phyloP scores from a whole-genome alignment of 2,329 filamentous ascomycete genomes.

The Alternaria longipes region DNA sequence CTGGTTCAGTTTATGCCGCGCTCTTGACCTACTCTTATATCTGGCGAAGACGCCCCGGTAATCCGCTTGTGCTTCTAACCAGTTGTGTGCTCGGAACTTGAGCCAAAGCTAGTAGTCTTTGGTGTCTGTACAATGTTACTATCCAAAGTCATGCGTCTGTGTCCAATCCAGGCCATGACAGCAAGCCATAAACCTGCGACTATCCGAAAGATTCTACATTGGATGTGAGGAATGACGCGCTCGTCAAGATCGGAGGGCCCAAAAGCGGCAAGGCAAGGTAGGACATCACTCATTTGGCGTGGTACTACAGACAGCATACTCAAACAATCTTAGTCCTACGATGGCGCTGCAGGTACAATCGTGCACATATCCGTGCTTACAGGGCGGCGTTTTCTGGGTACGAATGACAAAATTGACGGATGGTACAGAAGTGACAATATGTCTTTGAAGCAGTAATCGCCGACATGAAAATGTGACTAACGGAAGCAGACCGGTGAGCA shows the following conservation, averaged over 20 bases:
- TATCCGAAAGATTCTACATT: conserved; percentile 1
- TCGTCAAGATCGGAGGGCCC: conserved; percentile 8
- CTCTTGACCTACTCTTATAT: conserved; percentile 21
- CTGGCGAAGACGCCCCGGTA: background rate
- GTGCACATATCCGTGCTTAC: conserved; percentile 21
- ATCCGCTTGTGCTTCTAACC: conserved; percentile 3
- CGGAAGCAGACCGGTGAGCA: conserved; percentile 2
- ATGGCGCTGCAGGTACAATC: conserved; percentile 27
- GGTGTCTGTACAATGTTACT: conserved; percentile 24
- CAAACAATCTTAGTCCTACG: conserved; percentile 23
- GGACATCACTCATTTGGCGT: conserved; percentile 11
- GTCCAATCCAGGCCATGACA: conserved; percentile 6
- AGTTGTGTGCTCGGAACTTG: conserved; percentile 1
- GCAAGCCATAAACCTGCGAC: conserved; percentile 17
- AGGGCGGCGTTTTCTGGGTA: background rate
- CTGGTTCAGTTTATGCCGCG: conserved; percentile 1
- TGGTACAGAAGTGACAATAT: background rate
- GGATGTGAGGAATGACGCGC: conserved; percentile 1
- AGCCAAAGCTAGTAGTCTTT: conserved; percentile 9
- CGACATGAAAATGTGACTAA: background rate
- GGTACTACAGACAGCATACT: conserved; percentile 21
- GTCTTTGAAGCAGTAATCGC: background rate
- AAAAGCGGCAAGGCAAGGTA: conserved; percentile 21
- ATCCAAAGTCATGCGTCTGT: conserved; percentile 23
- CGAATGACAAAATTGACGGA: background rate